Percentiles rank a stretch among this genome's conserved stretches.
Evolutionary conservation across 2,329 filamentous ascomycete species (phyloP).

Genomic region (Fusarium ambrosium): DNA sequence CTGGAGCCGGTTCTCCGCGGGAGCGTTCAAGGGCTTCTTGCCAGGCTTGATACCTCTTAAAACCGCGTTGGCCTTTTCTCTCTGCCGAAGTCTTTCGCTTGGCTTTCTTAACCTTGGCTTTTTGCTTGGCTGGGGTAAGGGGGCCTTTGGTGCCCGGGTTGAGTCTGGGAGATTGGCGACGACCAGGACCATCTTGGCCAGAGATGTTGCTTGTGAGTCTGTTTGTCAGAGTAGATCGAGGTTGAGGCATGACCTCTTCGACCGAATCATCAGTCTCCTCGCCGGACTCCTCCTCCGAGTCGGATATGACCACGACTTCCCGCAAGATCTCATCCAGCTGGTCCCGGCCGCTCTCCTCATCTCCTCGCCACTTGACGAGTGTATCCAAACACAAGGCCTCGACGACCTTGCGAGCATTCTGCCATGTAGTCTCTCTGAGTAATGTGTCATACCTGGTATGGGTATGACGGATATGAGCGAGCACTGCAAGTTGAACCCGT

Average conservation of each 20-base stretch:
- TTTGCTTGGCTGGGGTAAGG: constrained; percentile 34
- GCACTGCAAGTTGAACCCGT: constrained; percentile 73
- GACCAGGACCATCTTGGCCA: constrained; percentile 31
- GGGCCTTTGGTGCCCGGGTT: constrained; percentile 22
- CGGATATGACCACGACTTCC: constrained; percentile 76
- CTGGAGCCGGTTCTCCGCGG: constrained; percentile 23
- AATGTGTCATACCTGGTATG: constrained; percentile 75
- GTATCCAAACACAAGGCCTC: constrained; percentile 73
- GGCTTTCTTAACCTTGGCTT: constrained; percentile 44
- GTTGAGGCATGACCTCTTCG: constrained; percentile 39
- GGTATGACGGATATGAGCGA: constrained; percentile 76
- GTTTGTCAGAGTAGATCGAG: constrained; percentile 13
- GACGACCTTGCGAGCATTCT: constrained; percentile 72
- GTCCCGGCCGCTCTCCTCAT: constrained; percentile 77
- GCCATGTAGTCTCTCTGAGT: constrained; percentile 69
- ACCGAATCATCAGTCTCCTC: constrained; percentile 54
- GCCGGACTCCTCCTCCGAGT: constrained; percentile 63
- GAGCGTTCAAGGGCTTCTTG: constrained; percentile 54
- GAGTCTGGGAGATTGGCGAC: constrained; percentile 35
- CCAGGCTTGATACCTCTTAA: constrained; percentile 63
- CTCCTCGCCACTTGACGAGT: constrained; percentile 79
- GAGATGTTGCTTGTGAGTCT: constrained; percentile 25
- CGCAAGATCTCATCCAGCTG: constrained; percentile 76
- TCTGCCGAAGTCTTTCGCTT: constrained; percentile 47
- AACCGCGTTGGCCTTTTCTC: constrained; percentile 59